Evolutionary conservation across 1,139 yeast genomes (phyloP).

Genomic region (Yueomyces sp.): DNA sequence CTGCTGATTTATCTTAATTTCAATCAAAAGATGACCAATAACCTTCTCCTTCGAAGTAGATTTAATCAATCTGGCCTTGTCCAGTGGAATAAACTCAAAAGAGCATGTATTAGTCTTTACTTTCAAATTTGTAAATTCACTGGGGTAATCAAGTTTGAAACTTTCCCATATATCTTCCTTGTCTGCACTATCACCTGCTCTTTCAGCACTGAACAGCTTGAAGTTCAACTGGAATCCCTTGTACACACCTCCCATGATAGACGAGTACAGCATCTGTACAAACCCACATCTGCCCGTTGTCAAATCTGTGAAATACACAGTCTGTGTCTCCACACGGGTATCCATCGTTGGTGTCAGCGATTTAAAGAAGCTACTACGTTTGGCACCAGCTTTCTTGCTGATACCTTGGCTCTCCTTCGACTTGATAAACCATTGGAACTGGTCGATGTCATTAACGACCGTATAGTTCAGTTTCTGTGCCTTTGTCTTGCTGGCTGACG

Average conservation of each 20-base stretch:
- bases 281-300: slow-evolving; percentile 56
- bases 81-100: slow-evolving; percentile 65
- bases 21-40: slow-evolving; percentile 9
- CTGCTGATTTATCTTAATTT: slow-evolving; percentile 26
- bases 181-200: slow-evolving; percentile 1
- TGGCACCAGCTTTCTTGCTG: slow-evolving; percentile 2
- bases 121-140: slow-evolving; percentile 9
- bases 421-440: slow-evolving; percentile 11
- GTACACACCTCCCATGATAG: slow-evolving; percentile 58
- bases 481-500: not conserved
- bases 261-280: slow-evolving; percentile 76
- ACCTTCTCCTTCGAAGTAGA: slow-evolving; percentile 11
- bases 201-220: slow-evolving; percentile 33
- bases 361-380: slow-evolving; percentile 1
- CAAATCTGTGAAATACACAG: slow-evolving; percentile 58
- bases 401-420: slow-evolving; percentile 1
- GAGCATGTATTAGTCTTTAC: slow-evolving; percentile 31
- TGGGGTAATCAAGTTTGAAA: slow-evolving; percentile 12
- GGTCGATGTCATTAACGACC: slow-evolving; percentile 2
- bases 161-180: slow-evolving; percentile 28
- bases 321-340: slow-evolving; percentile 80
- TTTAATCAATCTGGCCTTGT: slow-evolving; percentile 20
- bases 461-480: slow-evolving; percentile 1
- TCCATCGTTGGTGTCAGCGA: slow-evolving; percentile 10
- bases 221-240: slow-evolving; percentile 82